Percentiles rank a stretch among this genome's conserved stretches.
phyloP scores from a whole-genome alignment of 306 rosid genomes.

The Quillaja saponaria region DNA sequence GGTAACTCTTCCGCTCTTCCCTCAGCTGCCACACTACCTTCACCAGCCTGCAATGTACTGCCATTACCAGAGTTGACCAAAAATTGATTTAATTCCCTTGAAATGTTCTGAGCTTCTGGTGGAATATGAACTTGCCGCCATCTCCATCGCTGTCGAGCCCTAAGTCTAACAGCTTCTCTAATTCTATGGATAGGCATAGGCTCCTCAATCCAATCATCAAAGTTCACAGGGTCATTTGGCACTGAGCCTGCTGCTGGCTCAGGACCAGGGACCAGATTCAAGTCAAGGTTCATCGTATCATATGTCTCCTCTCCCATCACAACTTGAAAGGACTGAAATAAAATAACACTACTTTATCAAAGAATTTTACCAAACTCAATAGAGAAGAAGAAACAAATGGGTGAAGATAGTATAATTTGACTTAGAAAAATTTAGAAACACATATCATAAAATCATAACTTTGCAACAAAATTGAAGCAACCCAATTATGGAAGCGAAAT shows the following conservation, averaged over 20 bases:
- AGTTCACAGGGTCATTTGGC: constrained; percentile 46
- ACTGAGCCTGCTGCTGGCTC: constrained; percentile 47
- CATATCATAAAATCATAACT: background rate
- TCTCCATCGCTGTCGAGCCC: constrained; percentile 64
- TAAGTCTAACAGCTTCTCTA: constrained; percentile 54
- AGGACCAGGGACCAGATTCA: constrained; percentile 88
- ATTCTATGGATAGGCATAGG: constrained; percentile 54
- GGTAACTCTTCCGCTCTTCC: constrained; percentile 52
- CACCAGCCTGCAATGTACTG: constrained; percentile 69
- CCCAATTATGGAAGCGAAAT: no score
- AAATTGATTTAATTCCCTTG: constrained; percentile 59
- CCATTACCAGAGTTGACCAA: constrained; percentile 64
- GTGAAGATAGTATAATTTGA: background rate
- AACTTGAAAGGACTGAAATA: constrained; percentile 21
- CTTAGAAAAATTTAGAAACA: background rate
- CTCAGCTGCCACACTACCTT: constrained; percentile 84
- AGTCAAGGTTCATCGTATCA: constrained; percentile 89
- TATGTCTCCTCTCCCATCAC: constrained; percentile 82
- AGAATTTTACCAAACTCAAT: constrained; percentile 13
- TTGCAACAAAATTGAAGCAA: background rate
- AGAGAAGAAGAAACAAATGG: background rate
- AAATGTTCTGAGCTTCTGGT: constrained; percentile 48
- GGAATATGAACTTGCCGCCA: constrained; percentile 43
- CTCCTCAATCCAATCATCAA: constrained; percentile 60
- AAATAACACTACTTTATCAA: constrained; percentile 31